Evolutionary conservation across 352 stramenopile species (phyloP).

Genomic region (Phytophthora pini): DNA sequence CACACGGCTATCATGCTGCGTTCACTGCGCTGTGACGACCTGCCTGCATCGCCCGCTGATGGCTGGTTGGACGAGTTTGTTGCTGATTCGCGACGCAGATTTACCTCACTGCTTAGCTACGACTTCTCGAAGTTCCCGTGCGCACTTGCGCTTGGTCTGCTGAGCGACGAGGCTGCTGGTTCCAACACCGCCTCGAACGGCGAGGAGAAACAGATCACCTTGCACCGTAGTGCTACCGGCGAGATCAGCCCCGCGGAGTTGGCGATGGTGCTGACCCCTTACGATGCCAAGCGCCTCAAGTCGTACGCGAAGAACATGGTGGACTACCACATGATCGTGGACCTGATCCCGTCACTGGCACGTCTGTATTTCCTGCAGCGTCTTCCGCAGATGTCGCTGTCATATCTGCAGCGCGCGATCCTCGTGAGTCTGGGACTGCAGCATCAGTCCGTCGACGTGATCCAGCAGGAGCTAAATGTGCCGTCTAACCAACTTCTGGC

Average conservation of each 20-base stretch:
- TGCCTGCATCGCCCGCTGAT: constrained; percentile 74
- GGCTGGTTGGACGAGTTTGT: constrained; percentile 96
- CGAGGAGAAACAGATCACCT: constrained; percentile 30
- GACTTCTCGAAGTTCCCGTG: constrained; percentile 93
- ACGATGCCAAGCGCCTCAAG: constrained; percentile 98
- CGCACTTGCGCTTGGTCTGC: constrained; percentile 90
- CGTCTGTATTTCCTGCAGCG: constrained; percentile 97
- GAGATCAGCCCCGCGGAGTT: constrained; percentile 91
- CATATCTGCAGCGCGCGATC: constrained; percentile 95
- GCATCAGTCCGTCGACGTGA: constrained; percentile 93
- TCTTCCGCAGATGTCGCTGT: constrained; percentile 94
- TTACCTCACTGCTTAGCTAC: constrained; percentile 94
- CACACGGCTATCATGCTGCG: constrained; percentile 96
- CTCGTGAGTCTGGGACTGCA: constrained; percentile 96
- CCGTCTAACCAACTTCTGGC: constrained; percentile 96
- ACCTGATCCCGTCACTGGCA: constrained; percentile 95
- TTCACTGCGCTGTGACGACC: constrained; percentile 74
- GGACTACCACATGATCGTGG: constrained; percentile 99
- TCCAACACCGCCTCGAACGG: constrained; percentile 25
- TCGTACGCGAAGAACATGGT: constrained; percentile 99
- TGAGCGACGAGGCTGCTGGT: constrained; percentile 69
- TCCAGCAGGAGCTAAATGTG: constrained; percentile 95
- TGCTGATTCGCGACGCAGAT: constrained; percentile 93
- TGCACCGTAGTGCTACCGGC: constrained; percentile 70
- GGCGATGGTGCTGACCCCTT: constrained; percentile 93